Evolutionary conservation across 2,329 filamentous ascomycete species (phyloP).

Genomic region (Trichoderma atroviride): DNA sequence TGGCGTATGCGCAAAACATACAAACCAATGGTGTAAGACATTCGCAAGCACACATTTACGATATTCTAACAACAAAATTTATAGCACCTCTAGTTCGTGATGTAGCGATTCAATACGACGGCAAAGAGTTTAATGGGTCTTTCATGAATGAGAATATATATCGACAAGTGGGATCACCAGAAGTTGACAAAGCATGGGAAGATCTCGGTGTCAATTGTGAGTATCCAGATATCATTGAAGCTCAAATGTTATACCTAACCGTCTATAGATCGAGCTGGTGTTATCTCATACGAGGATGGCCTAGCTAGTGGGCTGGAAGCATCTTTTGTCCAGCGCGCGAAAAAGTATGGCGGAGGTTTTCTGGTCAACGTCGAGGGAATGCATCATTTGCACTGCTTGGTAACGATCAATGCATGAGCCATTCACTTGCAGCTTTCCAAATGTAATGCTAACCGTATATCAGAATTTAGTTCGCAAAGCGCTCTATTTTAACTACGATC

Average conservation of each 20-base stretch:
- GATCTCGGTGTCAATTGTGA: conserved; percentile 49
- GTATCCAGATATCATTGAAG: conserved; percentile 20
- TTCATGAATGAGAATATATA: conserved; percentile 59
- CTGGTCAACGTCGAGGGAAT: conserved; percentile 60
- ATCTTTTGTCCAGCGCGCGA: conserved; percentile 58
- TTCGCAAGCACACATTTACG: background rate
- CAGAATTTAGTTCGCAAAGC: conserved; percentile 61
- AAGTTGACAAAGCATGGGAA: conserved; percentile 61
- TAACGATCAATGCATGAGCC: conserved; percentile 33
- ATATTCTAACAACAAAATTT: background rate
- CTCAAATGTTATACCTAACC: conserved; percentile 12
- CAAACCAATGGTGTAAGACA: conserved; percentile 44
- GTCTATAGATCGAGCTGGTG: conserved; percentile 46
- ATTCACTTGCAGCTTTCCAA: background rate
- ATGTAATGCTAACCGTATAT: background rate
- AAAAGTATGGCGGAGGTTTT: conserved; percentile 61
- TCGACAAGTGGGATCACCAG: conserved; percentile 51
- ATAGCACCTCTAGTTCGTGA: conserved; percentile 42
- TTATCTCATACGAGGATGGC: conserved; percentile 55
- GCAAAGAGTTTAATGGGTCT: conserved; percentile 56
- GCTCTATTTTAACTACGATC: conserved; percentile 61
- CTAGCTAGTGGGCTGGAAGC: conserved; percentile 52
- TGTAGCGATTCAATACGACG: conserved; percentile 38
- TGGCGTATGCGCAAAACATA: conserved; percentile 37
- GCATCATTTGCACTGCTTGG: conserved; percentile 62